Percentiles rank a stretch among this genome's conserved stretches.
Conservation (phyloP, 2,329 filamentous ascomycete genomes). For the Sporothrix protearum region DNA sequence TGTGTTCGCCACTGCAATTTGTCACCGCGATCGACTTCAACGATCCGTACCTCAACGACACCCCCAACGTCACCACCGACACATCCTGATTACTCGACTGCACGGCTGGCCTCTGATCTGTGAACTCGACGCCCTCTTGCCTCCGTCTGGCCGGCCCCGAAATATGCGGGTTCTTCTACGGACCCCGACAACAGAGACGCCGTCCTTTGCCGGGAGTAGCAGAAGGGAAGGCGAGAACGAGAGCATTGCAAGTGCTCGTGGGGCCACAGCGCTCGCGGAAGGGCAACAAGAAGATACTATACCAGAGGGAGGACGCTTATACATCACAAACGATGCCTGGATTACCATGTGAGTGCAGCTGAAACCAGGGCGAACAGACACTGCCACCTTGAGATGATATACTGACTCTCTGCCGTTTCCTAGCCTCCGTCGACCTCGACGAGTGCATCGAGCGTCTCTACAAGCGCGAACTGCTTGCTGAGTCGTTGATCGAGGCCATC, state of each 20-base stretch:
- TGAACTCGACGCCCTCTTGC: neutral
- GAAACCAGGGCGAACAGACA: too few relatives aligned
- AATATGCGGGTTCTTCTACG: conserved; percentile 33
- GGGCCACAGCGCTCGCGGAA: neutral
- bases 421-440: conserved; percentile 83
- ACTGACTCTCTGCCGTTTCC: neutral
- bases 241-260: neutral
- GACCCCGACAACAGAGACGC: conserved; percentile 32
- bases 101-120: neutral
- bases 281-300: neutral
- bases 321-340: conserved; percentile 34
- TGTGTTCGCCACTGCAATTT: neutral
- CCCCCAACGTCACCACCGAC: neutral
- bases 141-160: conserved; percentile 9
- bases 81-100: neutral
- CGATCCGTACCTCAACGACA: neutral
- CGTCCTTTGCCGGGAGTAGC: conserved; percentile 31
- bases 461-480: conserved; percentile 89
- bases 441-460: conserved; percentile 97
- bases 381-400: neutral
- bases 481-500: conserved; percentile 98
- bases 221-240: conserved; percentile 4
- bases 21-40: neutral
- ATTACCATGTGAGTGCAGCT: conserved; percentile 34
- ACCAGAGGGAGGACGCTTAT: neutral